A percentile compares a stretch with the other conserved stretches of the same genome.
These are phyloP conservation scores for Chlamydomonas sp. DNA, from an alignment of 139 green algal genomes.

Conservation along the genomic window DNA sequence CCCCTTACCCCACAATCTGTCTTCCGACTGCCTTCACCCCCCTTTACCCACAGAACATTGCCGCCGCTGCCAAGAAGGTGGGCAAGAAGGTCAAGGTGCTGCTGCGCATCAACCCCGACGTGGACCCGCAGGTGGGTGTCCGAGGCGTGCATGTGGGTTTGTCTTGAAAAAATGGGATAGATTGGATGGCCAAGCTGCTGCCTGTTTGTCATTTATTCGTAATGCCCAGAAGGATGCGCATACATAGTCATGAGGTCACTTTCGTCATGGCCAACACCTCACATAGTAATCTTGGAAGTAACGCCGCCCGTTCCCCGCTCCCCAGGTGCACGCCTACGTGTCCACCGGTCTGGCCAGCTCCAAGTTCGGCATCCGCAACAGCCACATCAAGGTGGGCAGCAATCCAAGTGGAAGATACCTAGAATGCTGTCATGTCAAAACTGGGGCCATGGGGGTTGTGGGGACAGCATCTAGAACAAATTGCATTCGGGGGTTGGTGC, in stretches of 20 bases:
- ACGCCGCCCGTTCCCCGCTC: background rate
- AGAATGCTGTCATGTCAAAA: no score
- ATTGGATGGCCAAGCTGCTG: background rate
- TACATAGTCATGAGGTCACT: no score
- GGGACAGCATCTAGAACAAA: no score
- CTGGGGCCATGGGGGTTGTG: no score
- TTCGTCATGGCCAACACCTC: no score
- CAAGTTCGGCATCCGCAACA: conserved; percentile 99
- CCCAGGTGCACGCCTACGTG: conserved; percentile 95
- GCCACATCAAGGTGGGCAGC: conserved; percentile 80
- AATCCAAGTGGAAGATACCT: no score
- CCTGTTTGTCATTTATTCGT: background rate
- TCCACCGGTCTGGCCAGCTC: conserved; percentile 93
- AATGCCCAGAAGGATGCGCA: background rate
- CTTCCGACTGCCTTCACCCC: no score
- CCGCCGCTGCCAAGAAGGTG: conserved; percentile 69
- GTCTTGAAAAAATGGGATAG: background rate
- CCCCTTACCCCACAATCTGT: no score
- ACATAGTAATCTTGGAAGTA: no score
- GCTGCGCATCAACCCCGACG: conserved; percentile 98
- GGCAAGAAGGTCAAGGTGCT: conserved; percentile 78
- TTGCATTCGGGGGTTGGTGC: no score
- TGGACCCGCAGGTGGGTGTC: conserved; percentile 80
- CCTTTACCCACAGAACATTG: conserved; percentile 41
- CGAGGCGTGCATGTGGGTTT: background rate